Conservation (phyloP, 768 basidiomycete genomes). For the Ramaria sp. region DNA sequence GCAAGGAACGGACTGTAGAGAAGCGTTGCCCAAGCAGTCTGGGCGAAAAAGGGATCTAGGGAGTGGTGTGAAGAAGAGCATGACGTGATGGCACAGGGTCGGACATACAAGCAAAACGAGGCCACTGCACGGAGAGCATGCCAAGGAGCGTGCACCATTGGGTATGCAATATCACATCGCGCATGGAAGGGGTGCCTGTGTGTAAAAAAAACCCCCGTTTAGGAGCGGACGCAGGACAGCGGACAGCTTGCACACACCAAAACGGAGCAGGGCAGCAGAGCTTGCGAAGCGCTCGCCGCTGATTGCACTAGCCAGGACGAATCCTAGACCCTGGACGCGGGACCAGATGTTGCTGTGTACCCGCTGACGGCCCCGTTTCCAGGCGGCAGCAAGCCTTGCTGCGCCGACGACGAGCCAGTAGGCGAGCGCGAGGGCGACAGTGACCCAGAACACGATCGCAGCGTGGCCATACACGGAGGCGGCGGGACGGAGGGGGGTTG, state of each 20-base stretch:
- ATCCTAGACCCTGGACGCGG: conserved; percentile 72
- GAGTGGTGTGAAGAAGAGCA: background rate
- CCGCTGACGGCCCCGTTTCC: conserved; percentile 49
- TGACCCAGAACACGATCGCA: conserved; percentile 58
- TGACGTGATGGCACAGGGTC: background rate
- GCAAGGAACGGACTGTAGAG: conserved; percentile 45
- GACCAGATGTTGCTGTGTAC: conserved; percentile 36
- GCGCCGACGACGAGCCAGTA: conserved; percentile 79
- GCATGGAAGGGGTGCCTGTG: conserved; percentile 79
- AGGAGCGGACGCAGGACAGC: conserved; percentile 5
- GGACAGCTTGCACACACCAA: conserved; percentile 44
- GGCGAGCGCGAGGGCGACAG: conserved; percentile 59
- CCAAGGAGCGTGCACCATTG: conserved; percentile 84
- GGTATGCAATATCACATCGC: conserved; percentile 88
- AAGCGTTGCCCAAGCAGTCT: conserved; percentile 82
- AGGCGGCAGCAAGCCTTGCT: conserved; percentile 76
- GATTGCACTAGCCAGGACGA: conserved; percentile 84
- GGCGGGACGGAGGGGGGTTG: conserved; percentile 51
- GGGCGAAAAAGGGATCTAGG: conserved; percentile 79
- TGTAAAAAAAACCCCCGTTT: conserved; percentile 1
- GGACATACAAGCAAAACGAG: conserved; percentile 76
- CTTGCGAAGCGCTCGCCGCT: conserved; percentile 84
- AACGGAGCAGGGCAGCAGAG: conserved; percentile 79
- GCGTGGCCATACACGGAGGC: conserved; percentile 52
- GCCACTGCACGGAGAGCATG: conserved; percentile 96